phyloP scores from a whole-genome alignment of 345 rosid genomes.

The Microcos paniculata region DNA sequence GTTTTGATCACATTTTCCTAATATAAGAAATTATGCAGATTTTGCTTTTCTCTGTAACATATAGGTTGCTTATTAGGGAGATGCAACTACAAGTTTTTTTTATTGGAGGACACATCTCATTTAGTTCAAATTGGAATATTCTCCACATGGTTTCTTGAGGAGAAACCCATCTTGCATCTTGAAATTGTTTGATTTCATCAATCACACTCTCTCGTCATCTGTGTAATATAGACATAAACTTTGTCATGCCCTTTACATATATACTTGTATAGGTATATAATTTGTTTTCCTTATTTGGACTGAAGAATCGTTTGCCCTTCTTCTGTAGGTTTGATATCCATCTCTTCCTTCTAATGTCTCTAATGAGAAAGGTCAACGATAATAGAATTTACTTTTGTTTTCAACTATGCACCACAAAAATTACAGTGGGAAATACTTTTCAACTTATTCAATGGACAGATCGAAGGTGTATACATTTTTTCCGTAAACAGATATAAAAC shows the following conservation, averaged over 20 bases:
- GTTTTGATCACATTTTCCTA: not conserved
- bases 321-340: not conserved
- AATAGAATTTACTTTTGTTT: not conserved
- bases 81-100: not conserved
- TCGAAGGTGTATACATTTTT: no score
- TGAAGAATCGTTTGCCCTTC: not conserved
- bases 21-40: not conserved
- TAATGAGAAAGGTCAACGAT: not conserved
- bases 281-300: not conserved
- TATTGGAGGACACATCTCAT: not conserved
- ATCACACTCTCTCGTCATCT: not conserved
- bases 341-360: not conserved
- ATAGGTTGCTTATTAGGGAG: not conserved
- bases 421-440: no score
- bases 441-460: no score
- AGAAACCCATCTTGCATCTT: conserved; percentile 1
- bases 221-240: not conserved
- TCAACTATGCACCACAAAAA: not conserved
- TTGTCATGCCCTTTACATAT: not conserved
- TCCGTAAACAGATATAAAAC: no score
- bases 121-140: not conserved
- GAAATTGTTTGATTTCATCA: not conserved
- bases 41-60: not conserved
- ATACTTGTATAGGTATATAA: not conserved
- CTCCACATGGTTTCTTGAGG: not conserved